A percentile compares a stretch with the other conserved stretches of the same genome.
Conservation (phyloP, 2,329 filamentous ascomycete genomes). For the Drechslera avenae region DNA sequence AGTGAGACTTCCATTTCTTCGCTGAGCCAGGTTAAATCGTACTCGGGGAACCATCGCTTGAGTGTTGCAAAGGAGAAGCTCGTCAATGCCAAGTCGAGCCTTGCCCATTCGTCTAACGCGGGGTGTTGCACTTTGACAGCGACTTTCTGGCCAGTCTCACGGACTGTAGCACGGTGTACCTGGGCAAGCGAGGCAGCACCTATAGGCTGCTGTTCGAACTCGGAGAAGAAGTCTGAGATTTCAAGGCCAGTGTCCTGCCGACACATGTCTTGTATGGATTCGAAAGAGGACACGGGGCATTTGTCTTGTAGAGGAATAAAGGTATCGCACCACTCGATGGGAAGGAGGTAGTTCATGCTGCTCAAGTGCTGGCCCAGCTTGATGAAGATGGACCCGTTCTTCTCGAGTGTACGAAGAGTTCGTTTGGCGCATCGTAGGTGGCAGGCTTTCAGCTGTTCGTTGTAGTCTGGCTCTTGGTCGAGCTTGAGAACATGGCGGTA, state of each 20-base stretch:
- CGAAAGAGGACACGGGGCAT: slow-evolving; percentile 88
- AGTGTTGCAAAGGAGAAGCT: slow-evolving; percentile 86
- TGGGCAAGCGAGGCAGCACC: slow-evolving; percentile 94
- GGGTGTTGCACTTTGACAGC: slow-evolving; percentile 98
- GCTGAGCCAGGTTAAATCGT: slow-evolving; percentile 94
- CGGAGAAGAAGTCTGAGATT: slow-evolving; percentile 82
- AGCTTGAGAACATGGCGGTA: slow-evolving; percentile 85
- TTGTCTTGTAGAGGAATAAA: slow-evolving; percentile 96
- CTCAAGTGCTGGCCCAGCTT: slow-evolving; percentile 96
- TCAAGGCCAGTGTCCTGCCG: slow-evolving; percentile 77
- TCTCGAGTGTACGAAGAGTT: slow-evolving; percentile 85
- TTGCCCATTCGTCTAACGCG: slow-evolving; percentile 84
- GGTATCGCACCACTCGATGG: slow-evolving; percentile 89
- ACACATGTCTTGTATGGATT: slow-evolving; percentile 88
- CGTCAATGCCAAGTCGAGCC: slow-evolving; percentile 84
- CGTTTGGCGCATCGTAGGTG: slow-evolving; percentile 91
- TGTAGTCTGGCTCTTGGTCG: slow-evolving; percentile 67
- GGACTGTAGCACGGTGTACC: slow-evolving; percentile 85
- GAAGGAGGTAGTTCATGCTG: slow-evolving; percentile 93
- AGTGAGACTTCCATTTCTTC: slow-evolving; percentile 90
- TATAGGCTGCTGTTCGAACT: slow-evolving; percentile 80
- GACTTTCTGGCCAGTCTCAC: slow-evolving; percentile 80
- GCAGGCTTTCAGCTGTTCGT: slow-evolving; percentile 75
- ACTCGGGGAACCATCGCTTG: slow-evolving; percentile 94
- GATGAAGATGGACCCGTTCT: slow-evolving; percentile 98